Evolutionary conservation across 768 basidiomycete species (phyloP).

Genomic region (Trametes punicea): DNA sequence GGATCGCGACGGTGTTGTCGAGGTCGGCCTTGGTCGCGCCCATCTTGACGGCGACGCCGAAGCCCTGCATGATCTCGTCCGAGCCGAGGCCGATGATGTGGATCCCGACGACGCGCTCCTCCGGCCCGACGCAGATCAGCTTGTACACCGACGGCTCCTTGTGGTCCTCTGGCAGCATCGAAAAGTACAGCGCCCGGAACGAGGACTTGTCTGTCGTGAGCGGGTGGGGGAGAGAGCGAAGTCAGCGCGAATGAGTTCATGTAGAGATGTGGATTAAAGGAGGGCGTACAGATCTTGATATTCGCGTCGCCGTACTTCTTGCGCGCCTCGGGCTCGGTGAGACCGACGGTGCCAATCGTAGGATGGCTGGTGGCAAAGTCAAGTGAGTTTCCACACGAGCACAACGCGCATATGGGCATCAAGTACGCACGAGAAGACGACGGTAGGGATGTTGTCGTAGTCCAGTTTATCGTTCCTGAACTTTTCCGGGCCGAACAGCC

Average conservation of each 20-base stretch:
- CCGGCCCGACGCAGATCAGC: conserved; percentile 78
- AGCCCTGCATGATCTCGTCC: conserved; percentile 95
- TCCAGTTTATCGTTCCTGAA: conserved; percentile 85
- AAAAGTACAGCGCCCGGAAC: conserved; percentile 87
- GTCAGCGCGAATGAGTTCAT: not conserved
- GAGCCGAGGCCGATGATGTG: conserved; percentile 91
- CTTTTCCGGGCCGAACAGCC: conserved; percentile 83
- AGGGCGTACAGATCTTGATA: conserved; percentile 85
- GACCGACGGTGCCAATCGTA: conserved; percentile 90
- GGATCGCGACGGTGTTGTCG: conserved; percentile 89
- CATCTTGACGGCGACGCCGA: conserved; percentile 98
- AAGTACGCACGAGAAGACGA: conserved; percentile 96
- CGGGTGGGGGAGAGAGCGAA: not conserved
- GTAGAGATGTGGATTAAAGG: no score
- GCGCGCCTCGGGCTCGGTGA: conserved; percentile 89
- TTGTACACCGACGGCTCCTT: conserved; percentile 97
- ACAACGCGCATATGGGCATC: no score
- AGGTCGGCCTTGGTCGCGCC: conserved; percentile 78
- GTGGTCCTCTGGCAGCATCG: conserved; percentile 84
- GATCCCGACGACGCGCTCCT: conserved; percentile 94
- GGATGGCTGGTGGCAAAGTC: conserved; percentile 63
- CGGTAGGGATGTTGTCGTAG: conserved; percentile 90
- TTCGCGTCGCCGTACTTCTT: conserved; percentile 82
- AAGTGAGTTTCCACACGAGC: no score
- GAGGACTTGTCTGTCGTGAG: conserved; percentile 61